Evolutionary conservation across 2,329 filamentous ascomycete species (phyloP).

Genomic region (Xylaria sp.): DNA sequence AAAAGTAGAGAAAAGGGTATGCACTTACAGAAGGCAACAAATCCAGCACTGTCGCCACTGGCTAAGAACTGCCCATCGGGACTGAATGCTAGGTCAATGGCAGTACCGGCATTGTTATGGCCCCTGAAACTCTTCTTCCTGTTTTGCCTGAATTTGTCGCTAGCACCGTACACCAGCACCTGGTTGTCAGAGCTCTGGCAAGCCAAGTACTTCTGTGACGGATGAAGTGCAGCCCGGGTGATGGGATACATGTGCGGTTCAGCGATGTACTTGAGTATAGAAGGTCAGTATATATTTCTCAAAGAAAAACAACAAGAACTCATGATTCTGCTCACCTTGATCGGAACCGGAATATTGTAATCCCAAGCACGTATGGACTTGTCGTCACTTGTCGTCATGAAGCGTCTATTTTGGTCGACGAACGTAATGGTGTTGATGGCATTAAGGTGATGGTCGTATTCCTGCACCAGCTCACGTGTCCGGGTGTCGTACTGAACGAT

Average conservation of each 20-base stretch:
- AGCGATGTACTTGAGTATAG: slow-evolving; percentile 66
- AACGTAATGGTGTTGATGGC: slow-evolving; percentile 97
- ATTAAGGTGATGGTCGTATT: slow-evolving; percentile 98
- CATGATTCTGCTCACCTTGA: slow-evolving; percentile 44
- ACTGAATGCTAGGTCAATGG: slow-evolving; percentile 80
- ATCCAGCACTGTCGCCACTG: slow-evolving; percentile 82
- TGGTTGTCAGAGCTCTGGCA: slow-evolving; percentile 95
- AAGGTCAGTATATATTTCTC: neutral
- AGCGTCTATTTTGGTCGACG: slow-evolving; percentile 87
- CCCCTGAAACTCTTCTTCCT: slow-evolving; percentile 94
- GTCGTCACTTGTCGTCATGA: slow-evolving; percentile 97
- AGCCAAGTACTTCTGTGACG: slow-evolving; percentile 87
- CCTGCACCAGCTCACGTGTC: slow-evolving; percentile 75
- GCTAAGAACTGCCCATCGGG: slow-evolving; percentile 90
- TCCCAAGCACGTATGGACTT: slow-evolving; percentile 96
- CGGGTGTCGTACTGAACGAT: slow-evolving; percentile 95
- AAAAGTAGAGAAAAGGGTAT: neutral
- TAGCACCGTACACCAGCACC: slow-evolving; percentile 90
- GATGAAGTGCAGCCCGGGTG: slow-evolving; percentile 78
- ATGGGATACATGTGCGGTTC: slow-evolving; percentile 98
- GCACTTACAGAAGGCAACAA: slow-evolving; percentile 69
- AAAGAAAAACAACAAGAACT: neutral
- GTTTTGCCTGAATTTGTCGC: slow-evolving; percentile 95
- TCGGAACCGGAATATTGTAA: slow-evolving; percentile 95
- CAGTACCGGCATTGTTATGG: slow-evolving; percentile 92